phyloP scores from a whole-genome alignment of 805 yeast genomes.

The Cyberlindnera americana region DNA sequence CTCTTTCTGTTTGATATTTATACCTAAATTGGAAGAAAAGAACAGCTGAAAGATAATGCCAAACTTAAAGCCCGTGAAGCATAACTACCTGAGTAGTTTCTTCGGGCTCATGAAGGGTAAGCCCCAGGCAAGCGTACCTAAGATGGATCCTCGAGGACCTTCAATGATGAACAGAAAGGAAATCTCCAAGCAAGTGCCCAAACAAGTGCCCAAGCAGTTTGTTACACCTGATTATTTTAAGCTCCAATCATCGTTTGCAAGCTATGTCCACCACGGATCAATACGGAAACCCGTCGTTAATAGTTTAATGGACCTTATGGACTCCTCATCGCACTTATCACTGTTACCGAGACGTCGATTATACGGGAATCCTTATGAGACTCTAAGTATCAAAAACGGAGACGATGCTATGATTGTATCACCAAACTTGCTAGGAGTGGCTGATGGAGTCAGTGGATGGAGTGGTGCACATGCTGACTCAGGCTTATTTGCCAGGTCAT shows the following conservation, averaged over 20 bases:
- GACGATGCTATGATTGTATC: conserved; percentile 57
- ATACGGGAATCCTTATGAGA: conserved; percentile 49
- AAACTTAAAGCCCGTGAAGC: not conserved
- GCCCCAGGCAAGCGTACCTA: not conserved
- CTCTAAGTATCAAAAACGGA: conserved; percentile 49
- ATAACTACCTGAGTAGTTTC: conserved; percentile 5
- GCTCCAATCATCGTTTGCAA: conserved; percentile 42
- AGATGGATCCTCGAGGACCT: conserved; percentile 11
- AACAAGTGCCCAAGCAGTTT: conserved; percentile 11
- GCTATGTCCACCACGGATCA: conserved; percentile 46
- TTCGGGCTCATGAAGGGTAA: conserved; percentile 9
- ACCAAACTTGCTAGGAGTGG: conserved; percentile 49
- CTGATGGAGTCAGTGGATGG: conserved; percentile 60
- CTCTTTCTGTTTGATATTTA: no score
- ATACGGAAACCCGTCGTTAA: conserved; percentile 38
- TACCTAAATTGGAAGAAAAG: not conserved
- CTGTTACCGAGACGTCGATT: conserved; percentile 48
- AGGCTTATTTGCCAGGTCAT: conserved; percentile 51
- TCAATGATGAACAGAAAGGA: conserved; percentile 2
- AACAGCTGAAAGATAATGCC: not conserved
- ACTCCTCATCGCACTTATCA: conserved; percentile 40
- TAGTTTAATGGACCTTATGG: conserved; percentile 49
- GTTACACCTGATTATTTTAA: conserved; percentile 35
- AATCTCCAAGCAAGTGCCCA: not conserved
- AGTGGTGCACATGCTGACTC: conserved; percentile 43